Base-by-base conservation (phyloP, 768 basidiomycete genomes). In the Leccinum truebloodii region DNA sequence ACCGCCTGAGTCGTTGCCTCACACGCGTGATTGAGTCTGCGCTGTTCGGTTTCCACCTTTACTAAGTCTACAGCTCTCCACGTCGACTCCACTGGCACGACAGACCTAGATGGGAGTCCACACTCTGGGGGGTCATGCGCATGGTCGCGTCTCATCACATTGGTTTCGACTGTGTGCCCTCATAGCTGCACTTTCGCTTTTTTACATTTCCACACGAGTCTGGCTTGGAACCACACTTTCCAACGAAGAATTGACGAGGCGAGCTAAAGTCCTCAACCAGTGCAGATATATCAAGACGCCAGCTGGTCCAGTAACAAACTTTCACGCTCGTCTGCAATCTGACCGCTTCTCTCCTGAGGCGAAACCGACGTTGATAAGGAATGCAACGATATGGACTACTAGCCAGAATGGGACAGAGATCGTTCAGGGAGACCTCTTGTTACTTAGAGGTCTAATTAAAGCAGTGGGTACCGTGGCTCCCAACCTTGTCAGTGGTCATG, bases 341-440 rank as follows among this genome's bases (percentile, higher is more conserved):
- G 90, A 92, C 70, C 80, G 90, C 4, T 90, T 84, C 65, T 85
- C 78, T 9, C 76, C 76, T 2, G 88, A 86, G 3, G 89, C 91
- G 3, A 78, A 77, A 54, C 78, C 90, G 2, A 78, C 84, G 6
- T 77, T 90, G 53, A 81, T 95, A 57, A 82, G 79, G 71, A 90
- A 93, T 63, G 93, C 87, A 26, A 90, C 79, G 30, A 82, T 96
- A 63, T 95, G 94, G 94, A 95, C 92, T 1, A 92, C 92, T 8
- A 70, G 73, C 24, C 69, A 84, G 28, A 85, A 89, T 48, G 92
- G 92, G 1, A 84, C 84, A 2, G 78, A 88, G 60, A 79, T 93
- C 28, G 56, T 91, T 41, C 72, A 74, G 6, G 88, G 84, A 1
- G 89, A 90, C 61, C 75, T 95, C 10, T 77, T 91, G 2, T 68